A percentile compares a stretch with the other conserved stretches of the same genome.
These are phyloP conservation scores for Metschnikowia proteae DNA, from an alignment of 805 yeast genomes.

Conservation along the genomic window DNA sequence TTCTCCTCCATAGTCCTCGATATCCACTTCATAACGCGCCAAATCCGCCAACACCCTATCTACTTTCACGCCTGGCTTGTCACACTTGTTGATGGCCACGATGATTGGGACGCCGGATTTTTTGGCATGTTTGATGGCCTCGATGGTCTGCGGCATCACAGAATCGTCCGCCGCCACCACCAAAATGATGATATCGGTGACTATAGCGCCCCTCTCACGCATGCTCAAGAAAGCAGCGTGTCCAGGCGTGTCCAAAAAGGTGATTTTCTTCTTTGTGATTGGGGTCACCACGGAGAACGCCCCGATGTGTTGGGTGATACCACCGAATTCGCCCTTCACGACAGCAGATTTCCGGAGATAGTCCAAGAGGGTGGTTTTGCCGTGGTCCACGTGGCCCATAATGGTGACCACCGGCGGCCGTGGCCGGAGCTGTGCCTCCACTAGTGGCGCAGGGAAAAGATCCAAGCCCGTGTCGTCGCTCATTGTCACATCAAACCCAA, in stretches of 20 bases:
- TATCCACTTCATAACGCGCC: conserved; percentile 70
- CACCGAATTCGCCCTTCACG: conserved; percentile 85
- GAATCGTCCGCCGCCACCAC: conserved; percentile 98
- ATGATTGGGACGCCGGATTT: conserved; percentile 77
- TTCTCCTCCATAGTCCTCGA: conserved; percentile 94
- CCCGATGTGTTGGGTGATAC: conserved; percentile 97
- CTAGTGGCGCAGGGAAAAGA: conserved; percentile 52
- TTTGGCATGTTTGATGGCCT: conserved; percentile 90
- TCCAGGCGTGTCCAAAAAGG: conserved; percentile 96
- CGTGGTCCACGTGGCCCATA: conserved; percentile 99
- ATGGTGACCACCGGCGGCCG: conserved; percentile 95
- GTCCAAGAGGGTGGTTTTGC: conserved; percentile 92
- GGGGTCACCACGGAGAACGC: conserved; percentile 90
- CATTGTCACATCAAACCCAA: conserved; percentile 60
- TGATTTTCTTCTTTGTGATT: conserved; percentile 65
- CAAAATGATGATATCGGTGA: conserved; percentile 86
- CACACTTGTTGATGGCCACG: conserved; percentile 92
- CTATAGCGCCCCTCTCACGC: conserved; percentile 94
- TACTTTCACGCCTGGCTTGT: conserved; percentile 69
- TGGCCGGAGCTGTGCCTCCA: conserved; percentile 45
- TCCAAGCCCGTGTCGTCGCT: conserved; percentile 60
- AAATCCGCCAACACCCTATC: conserved; percentile 77
- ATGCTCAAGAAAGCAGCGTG: conserved; percentile 95
- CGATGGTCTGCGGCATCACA: conserved; percentile 95
- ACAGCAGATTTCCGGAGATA: conserved; percentile 79